Evolutionary conservation across 495 filamentous ascomycete genomes (phyloP).

Genomic region (Daldinia concentrica): DNA sequence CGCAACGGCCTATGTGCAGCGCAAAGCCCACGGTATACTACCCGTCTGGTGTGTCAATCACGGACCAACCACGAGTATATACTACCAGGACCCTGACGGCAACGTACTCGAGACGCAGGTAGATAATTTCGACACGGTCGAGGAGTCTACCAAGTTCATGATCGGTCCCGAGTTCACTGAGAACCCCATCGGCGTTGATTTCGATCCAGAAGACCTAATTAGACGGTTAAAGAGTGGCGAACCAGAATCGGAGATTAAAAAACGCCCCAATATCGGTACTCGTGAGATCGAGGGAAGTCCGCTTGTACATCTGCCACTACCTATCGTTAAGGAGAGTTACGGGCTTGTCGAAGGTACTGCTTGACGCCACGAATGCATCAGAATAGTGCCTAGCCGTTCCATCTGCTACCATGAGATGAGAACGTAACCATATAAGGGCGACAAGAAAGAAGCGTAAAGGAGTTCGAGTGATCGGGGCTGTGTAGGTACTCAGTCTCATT

Average conservation of each 20-base stretch:
- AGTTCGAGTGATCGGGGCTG: too few relatives aligned
- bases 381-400: neutral
- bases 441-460: neutral
- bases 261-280: conserved; percentile 42
- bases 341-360: conserved; percentile 17
- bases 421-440: neutral
- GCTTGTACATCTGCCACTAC: conserved; percentile 25
- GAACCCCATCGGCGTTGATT: conserved; percentile 52
- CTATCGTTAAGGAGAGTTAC: conserved; percentile 31
- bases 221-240: conserved; percentile 46
- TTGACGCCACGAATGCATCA: neutral
- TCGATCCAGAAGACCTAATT: conserved; percentile 53
- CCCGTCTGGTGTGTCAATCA: conserved; percentile 58
- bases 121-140: conserved; percentile 53
- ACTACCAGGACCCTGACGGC: conserved; percentile 59
- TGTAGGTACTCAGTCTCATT: too few relatives aligned
- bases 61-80: conserved; percentile 55
- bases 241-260: conserved; percentile 46
- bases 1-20: conserved; percentile 45
- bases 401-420: neutral
- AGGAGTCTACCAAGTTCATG: conserved; percentile 52
- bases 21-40: conserved; percentile 48
- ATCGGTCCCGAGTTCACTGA: conserved; percentile 25
- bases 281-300: conserved; percentile 20
- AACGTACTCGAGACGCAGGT: conserved; percentile 59